These are phyloP conservation scores for Spatholobus suberectus DNA, from an alignment of 306 rosid genomes.

Conservation along the genomic window DNA sequence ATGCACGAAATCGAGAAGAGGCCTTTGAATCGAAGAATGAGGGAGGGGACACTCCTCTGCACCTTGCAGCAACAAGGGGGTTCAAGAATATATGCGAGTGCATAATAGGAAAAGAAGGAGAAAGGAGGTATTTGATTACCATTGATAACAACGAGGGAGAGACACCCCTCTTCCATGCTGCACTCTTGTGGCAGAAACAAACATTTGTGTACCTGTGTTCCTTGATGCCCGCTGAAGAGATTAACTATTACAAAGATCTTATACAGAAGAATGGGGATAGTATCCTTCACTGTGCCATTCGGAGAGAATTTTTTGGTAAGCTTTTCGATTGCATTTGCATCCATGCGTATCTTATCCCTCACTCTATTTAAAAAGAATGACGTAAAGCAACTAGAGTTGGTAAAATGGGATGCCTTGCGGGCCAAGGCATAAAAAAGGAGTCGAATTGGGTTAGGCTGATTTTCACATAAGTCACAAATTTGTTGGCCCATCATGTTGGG, in stretches of 20 bases:
- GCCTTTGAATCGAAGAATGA: constrained; percentile 9
- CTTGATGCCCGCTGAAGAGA: neutral
- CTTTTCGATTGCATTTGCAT: no score
- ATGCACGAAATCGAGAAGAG: accelerated
- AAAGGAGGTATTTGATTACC: neutral
- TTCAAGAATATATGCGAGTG: constrained; percentile 34
- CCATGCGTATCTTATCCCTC: no score
- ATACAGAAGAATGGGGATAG: neutral
- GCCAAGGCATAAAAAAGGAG: no score
- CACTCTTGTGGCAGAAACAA: neutral
- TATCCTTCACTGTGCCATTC: constrained; percentile 36
- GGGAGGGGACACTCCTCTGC: constrained; percentile 59
- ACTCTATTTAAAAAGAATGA: no score
- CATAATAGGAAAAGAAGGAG: neutral
- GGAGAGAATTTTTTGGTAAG: constrained; percentile 33
- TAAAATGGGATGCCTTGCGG: no score
- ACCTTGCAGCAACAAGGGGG: constrained; percentile 55
- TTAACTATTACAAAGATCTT: neutral
- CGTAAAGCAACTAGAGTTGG: no score
- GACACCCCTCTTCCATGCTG: constrained; percentile 31
- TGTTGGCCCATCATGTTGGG: no score
- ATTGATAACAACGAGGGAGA: neutral
- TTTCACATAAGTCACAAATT: no score
- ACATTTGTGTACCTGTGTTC: constrained; percentile 6
- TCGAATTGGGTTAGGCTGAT: no score